Evolutionary conservation across 768 basidiomycete genomes (phyloP), one percentile per base, ranked within the genome.

Genomic region (Naganishia antarctica): DNA sequence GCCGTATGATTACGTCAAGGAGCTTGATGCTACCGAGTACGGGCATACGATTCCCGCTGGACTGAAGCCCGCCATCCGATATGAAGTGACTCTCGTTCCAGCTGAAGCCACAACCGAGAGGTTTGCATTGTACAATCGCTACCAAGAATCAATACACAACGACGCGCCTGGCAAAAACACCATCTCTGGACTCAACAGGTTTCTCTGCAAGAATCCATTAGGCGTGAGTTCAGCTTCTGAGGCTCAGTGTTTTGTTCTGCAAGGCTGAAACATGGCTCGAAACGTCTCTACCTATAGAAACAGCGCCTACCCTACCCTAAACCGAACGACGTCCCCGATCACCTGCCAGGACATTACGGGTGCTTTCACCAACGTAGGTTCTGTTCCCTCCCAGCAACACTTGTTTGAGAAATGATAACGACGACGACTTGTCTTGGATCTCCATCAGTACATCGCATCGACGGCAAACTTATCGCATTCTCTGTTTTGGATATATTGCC

Each of bases 401-500:
- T n/a, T n/a, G n/a, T n/a, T n/a, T n/a, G n/a, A n/a, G n/a, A n/a
- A n/a, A n/a, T n/a, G n/a, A n/a, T n/a, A n/a, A n/a, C n/a, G n/a
- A n/a, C n/a, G n/a, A n/a, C n/a, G n/a, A n/a, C n/a, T n/a, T n/a
- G n/a, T n/a, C n/a, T 16, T 12, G 6, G 45, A 13, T n/a, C 60
- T 29, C 18, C 31, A 13, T 59, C 60, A 77, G 76, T 75, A 46
- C 96, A 94, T 73, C 82, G 84, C 66, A 75, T 97, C 26, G 88
- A 97, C 70, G 89, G 85, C 3, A 76, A 85, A 72, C 81, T 97
- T 12, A 83, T 96, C 57, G 96, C 90, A 0, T 81, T 98, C 73
- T 86, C 85, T 5, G 89, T 98, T 29, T 80, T 98, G 61, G 96
- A 98, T 75, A 86, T 99, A 61, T 81, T 99, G 28, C 93, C 92